phyloP scores from a whole-genome alignment of 2,329 filamentous ascomycete species.

The Aspergillus piperis region DNA sequence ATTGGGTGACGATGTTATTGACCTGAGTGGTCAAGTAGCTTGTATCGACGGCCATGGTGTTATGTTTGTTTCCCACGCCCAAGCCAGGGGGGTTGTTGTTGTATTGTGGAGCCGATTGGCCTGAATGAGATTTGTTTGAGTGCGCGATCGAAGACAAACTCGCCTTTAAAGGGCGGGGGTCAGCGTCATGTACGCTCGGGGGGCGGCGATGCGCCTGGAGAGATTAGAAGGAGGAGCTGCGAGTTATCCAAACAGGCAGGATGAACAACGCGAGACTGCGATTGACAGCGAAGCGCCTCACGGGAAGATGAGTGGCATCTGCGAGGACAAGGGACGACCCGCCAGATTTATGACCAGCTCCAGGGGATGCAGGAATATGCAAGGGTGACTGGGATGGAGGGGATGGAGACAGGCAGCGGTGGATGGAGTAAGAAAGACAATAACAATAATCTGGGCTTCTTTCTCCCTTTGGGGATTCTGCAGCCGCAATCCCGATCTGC shows the following conservation, averaged over 20 bases:
- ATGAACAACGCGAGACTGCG: constrained; percentile 20
- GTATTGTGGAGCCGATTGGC: not conserved
- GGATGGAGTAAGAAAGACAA: constrained; percentile 7
- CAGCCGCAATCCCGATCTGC: constrained; percentile 17
- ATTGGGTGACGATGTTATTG: constrained; percentile 86
- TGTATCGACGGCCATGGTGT: constrained; percentile 70
- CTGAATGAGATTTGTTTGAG: not conserved
- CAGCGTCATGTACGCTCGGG: constrained; percentile 8
- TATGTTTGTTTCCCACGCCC: constrained; percentile 8
- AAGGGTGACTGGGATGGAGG: constrained; percentile 17
- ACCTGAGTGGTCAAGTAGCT: constrained; percentile 94
- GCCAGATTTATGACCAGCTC: constrained; percentile 23
- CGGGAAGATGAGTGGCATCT: constrained; percentile 20
- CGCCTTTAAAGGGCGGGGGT: constrained; percentile 4
- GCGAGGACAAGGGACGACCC: constrained; percentile 20
- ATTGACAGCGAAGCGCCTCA: constrained; percentile 18
- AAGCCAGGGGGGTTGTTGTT: constrained; percentile 9
- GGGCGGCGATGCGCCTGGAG: constrained; percentile 12
- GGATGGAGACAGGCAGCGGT: constrained; percentile 2
- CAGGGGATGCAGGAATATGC: constrained; percentile 19
- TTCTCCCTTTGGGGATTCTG: constrained; percentile 6
- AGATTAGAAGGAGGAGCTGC: constrained; percentile 3
- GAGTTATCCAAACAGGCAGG: constrained; percentile 15
- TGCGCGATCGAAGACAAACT: not conserved
- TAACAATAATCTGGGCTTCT: constrained; percentile 14